Evolutionary conservation across 768 basidiomycete genomes (phyloP).

Genomic region (Gautieria morchelliformis): DNA sequence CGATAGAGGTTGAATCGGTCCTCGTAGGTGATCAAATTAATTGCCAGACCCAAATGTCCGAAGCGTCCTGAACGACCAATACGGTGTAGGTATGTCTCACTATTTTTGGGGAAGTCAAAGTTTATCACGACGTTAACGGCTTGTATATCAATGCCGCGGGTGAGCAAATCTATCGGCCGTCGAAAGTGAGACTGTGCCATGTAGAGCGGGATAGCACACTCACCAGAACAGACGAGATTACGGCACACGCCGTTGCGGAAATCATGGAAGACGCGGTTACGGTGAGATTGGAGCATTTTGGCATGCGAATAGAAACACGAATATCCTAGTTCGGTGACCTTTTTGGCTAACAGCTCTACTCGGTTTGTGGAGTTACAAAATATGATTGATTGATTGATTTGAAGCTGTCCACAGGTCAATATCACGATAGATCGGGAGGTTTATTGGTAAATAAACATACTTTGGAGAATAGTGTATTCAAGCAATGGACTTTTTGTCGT

Average conservation of each 20-base stretch:
- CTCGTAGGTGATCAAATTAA: slow-evolving; percentile 96
- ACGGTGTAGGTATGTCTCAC: slow-evolving; percentile 96
- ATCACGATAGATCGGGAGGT: not conserved
- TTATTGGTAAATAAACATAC: slow-evolving; percentile 29
- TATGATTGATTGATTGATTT: slow-evolving; percentile 99
- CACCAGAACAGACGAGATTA: slow-evolving; percentile 83
- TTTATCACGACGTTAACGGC: slow-evolving; percentile 99
- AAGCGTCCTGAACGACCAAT: slow-evolving; percentile 98
- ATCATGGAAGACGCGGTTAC: slow-evolving; percentile 99
- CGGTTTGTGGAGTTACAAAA: slow-evolving; percentile 99
- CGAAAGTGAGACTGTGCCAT: not conserved
- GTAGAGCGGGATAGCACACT: slow-evolving; percentile 3
- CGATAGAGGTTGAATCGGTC: slow-evolving; percentile 96
- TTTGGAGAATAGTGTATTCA: slow-evolving; percentile 99
- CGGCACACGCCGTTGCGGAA: slow-evolving; percentile 98
- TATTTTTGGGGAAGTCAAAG: slow-evolving; percentile 99
- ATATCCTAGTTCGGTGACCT: slow-evolving; percentile 98
- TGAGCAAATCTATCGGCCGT: slow-evolving; percentile 66
- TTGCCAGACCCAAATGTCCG: slow-evolving; percentile 93
- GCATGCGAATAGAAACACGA: slow-evolving; percentile 99
- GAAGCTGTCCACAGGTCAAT: slow-evolving; percentile 46
- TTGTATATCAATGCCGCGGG: slow-evolving; percentile 98
- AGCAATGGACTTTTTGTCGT: slow-evolving; percentile 97
- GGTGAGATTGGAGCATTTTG: slow-evolving; percentile 97
- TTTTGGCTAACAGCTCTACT: slow-evolving; percentile 97